Conservation (phyloP, 495 filamentous ascomycete species). For the Cryomyces antarcticus region DNA sequence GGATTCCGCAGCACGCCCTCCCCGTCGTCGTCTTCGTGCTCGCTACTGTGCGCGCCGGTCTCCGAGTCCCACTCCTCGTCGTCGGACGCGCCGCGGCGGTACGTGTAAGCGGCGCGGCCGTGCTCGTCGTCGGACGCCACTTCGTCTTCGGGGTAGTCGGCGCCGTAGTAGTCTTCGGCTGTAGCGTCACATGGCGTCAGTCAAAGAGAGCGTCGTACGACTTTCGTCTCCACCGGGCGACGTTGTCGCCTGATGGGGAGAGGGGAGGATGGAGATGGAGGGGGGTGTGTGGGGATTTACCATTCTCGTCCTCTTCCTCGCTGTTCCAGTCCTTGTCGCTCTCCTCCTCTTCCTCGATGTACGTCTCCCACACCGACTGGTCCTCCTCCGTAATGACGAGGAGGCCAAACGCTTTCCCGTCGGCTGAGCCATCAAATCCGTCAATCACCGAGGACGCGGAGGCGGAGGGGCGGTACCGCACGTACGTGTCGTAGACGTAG, state of each 20-base stretch:
- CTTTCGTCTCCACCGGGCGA: too few species aligned
- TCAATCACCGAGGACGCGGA: neutral
- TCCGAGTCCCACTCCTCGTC: conserved; percentile 36
- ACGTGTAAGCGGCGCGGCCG: conserved; percentile 28
- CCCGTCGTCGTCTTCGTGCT: conserved; percentile 16
- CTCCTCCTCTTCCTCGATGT: conserved; percentile 29
- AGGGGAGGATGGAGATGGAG: neutral
- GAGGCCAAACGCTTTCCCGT: conserved; percentile 25
- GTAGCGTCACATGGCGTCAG: conserved; percentile 2
- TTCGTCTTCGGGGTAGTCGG: conserved; percentile 51
- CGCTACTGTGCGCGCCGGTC: conserved; percentile 21
- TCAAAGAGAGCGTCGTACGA: neutral
- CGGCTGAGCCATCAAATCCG: neutral
- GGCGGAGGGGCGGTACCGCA: conserved; percentile 21
- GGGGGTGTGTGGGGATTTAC: conserved; percentile 13
- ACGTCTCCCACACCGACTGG: conserved; percentile 35
- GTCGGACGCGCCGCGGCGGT: conserved; percentile 25
- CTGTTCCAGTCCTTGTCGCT: conserved; percentile 34
- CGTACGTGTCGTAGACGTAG: conserved; percentile 45
- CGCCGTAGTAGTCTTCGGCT: conserved; percentile 45
- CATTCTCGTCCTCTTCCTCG: conserved; percentile 43
- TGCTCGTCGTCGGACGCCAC: conserved; percentile 35
- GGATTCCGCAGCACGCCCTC: neutral
- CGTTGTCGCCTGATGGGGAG: neutral
- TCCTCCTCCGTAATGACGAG: conserved; percentile 39